Conservation (phyloP, 1,139 yeast genomes). For the Suzukiozyma palmioleophila region DNA sequence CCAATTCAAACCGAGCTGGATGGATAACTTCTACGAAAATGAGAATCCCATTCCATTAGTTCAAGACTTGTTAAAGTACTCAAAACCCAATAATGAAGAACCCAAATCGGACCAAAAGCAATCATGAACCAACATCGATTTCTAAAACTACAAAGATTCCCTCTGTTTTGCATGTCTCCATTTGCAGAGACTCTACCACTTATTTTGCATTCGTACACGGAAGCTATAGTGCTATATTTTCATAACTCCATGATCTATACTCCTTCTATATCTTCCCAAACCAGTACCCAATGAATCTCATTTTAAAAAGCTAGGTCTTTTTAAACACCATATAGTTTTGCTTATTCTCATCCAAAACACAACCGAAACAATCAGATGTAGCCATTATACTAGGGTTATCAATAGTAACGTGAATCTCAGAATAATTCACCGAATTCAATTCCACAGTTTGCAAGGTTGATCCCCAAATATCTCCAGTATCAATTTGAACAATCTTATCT, state of each 20-base stretch:
- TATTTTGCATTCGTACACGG: too few species aligned
- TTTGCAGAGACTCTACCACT: too few species aligned
- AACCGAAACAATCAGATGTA: conserved; percentile 20
- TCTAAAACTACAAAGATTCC: too few species aligned
- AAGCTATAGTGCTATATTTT: too few species aligned
- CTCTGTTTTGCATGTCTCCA: too few species aligned
- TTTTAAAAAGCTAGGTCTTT: not conserved
- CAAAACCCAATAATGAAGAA: too few species aligned
- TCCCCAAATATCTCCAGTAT: not conserved
- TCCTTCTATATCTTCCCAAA: too few species aligned
- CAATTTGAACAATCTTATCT: conserved; percentile 1
- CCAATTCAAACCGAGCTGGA: conserved; percentile 19
- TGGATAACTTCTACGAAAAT: conserved; percentile 22
- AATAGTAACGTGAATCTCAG: not conserved
- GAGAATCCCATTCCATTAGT: conserved; percentile 5
- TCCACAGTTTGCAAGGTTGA: not conserved
- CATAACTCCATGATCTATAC: too few species aligned
- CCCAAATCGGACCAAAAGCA: too few species aligned
- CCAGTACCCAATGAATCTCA: too few species aligned
- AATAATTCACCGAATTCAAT: not conserved
- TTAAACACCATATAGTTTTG: conserved; percentile 35
- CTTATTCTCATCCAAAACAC: conserved; percentile 35
- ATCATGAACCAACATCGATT: too few species aligned
- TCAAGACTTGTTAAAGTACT: not conserved
- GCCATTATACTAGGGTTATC: conserved; percentile 7